A percentile compares a stretch with the other conserved stretches of the same genome.
phyloP scores from a whole-genome alignment of 2,329 filamentous ascomycete species.

The Trichophyton mentagrophytes region DNA sequence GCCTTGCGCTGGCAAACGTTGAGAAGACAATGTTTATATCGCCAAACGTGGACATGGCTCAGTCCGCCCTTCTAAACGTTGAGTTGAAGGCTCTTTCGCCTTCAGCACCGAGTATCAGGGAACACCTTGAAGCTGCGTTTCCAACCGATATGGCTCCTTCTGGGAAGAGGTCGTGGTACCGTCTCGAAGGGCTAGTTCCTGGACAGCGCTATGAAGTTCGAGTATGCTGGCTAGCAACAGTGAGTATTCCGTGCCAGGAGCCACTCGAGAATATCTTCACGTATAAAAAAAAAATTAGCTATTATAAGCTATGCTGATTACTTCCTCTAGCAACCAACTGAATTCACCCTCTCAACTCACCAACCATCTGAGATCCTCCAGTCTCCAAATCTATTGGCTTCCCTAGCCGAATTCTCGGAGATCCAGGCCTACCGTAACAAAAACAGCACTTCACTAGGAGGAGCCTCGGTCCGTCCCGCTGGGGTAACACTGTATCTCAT shows the following conservation, averaged over 20 bases:
- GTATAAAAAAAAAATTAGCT: background rate
- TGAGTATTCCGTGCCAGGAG: slow-evolving; percentile 28
- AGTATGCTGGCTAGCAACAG: slow-evolving; percentile 85
- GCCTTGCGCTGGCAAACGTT: slow-evolving; percentile 52
- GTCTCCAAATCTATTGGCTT: slow-evolving; percentile 49
- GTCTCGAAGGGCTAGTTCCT: slow-evolving; percentile 57
- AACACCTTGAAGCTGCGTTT: slow-evolving; percentile 55
- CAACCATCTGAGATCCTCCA: slow-evolving; percentile 49
- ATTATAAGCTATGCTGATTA: no score
- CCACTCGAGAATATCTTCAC: background rate
- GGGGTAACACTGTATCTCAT: slow-evolving; percentile 56
- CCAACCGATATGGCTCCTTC: slow-evolving; percentile 41
- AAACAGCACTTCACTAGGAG: slow-evolving; percentile 7
- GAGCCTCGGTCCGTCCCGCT: slow-evolving; percentile 3
- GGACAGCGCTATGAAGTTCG: slow-evolving; percentile 78
- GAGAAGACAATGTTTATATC: slow-evolving; percentile 85
- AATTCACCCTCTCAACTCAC: slow-evolving; percentile 57
- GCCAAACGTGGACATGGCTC: slow-evolving; percentile 50
- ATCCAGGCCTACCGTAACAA: slow-evolving; percentile 31
- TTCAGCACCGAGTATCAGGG: slow-evolving; percentile 43
- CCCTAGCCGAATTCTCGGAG: slow-evolving; percentile 51
- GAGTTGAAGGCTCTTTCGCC: slow-evolving; percentile 54
- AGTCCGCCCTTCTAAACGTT: slow-evolving; percentile 45
- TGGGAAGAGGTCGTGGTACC: slow-evolving; percentile 62
- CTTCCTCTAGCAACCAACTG: slow-evolving; percentile 62